A percentile compares a stretch with the other conserved stretches of the same genome.
Evolutionary conservation across 1,139 yeast genomes (phyloP).

Genomic region (Arxiozyma telluris): DNA sequence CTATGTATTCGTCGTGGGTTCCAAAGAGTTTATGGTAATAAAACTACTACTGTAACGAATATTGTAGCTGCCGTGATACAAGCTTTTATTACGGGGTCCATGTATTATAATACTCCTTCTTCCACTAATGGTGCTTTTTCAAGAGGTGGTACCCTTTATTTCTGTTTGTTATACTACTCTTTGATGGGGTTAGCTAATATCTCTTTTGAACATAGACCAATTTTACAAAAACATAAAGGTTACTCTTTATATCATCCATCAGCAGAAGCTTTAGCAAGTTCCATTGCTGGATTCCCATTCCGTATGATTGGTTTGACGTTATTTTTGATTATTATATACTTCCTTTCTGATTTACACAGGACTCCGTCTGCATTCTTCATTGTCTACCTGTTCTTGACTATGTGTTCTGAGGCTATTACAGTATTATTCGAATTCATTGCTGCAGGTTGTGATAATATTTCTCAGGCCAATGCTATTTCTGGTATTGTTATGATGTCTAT

Average conservation of each 20-base stretch:
- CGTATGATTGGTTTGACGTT: constrained; percentile 38
- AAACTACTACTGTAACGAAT: constrained; percentile 40
- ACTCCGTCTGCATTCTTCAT: constrained; percentile 49
- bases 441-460: constrained; percentile 37
- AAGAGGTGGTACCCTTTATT: constrained; percentile 50
- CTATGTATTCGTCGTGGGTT: constrained; percentile 42
- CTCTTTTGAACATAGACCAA: constrained; percentile 43
- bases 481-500: constrained; percentile 42
- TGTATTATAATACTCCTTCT: constrained; percentile 37
- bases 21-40: constrained; percentile 45
- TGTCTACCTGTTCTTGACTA: constrained; percentile 38
- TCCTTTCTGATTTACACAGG: constrained; percentile 42
- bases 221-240: constrained; percentile 47
- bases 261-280: constrained; percentile 46
- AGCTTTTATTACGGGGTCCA: constrained; percentile 42
- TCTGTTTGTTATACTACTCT: constrained; percentile 44
- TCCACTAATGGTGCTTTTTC: constrained; percentile 45
- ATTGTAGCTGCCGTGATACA: constrained; percentile 42
- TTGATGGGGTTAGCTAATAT: constrained; percentile 50
- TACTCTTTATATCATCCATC: constrained; percentile 51
- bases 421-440: constrained; percentile 44
- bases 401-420: constrained; percentile 37
- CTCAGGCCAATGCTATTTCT: constrained; percentile 46
- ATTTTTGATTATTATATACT: constrained; percentile 42
- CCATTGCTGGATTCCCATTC: constrained; percentile 42